A percentile compares a stretch with the other conserved stretches of the same genome.
Conservation (phyloP, 768 basidiomycete species). For the Naganishia kalamii region DNA sequence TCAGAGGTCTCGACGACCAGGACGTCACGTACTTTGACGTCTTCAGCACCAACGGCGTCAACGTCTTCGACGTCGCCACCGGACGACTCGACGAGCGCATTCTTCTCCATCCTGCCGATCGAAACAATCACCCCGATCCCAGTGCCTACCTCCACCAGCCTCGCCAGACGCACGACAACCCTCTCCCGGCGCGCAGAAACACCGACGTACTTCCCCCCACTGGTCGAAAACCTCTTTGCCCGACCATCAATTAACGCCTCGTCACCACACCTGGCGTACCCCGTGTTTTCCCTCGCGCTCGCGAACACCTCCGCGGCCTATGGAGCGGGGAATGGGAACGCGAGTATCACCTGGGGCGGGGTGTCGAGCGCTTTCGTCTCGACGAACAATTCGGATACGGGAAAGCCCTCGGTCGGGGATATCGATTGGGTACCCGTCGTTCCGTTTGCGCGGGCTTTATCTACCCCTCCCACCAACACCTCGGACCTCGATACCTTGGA, state of each 20-base stretch:
- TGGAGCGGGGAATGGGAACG: conserved; percentile 18
- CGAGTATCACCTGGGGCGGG: conserved; percentile 36
- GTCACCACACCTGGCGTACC: conserved; percentile 29
- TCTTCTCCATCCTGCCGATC: conserved; percentile 20
- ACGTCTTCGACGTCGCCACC: not conserved
- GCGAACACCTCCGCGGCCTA: conserved; percentile 28
- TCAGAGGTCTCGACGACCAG: not conserved
- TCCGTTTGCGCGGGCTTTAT: conserved; percentile 32
- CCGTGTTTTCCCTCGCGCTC: conserved; percentile 35
- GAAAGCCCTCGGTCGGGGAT: conserved; percentile 25
- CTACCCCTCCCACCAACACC: no score
- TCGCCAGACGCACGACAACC: not conserved
- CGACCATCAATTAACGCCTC: conserved; percentile 3
- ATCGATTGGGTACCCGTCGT: conserved; percentile 41
- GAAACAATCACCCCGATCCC: conserved; percentile 18
- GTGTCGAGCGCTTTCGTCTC: conserved; percentile 29
- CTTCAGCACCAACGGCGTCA: not conserved
- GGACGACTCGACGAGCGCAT: conserved; percentile 2
- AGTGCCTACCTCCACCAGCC: not conserved
- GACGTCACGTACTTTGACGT: not conserved
- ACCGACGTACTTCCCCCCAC: conserved; percentile 29
- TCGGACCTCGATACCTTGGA: not conserved
- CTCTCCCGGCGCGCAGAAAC: not conserved
- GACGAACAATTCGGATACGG: conserved; percentile 16
- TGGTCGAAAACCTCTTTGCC: conserved; percentile 30